Percentiles rank a stretch among this genome's conserved stretches.
phyloP scores from a whole-genome alignment of 2,329 filamentous ascomycete species.

The Clonostachys sp. region DNA sequence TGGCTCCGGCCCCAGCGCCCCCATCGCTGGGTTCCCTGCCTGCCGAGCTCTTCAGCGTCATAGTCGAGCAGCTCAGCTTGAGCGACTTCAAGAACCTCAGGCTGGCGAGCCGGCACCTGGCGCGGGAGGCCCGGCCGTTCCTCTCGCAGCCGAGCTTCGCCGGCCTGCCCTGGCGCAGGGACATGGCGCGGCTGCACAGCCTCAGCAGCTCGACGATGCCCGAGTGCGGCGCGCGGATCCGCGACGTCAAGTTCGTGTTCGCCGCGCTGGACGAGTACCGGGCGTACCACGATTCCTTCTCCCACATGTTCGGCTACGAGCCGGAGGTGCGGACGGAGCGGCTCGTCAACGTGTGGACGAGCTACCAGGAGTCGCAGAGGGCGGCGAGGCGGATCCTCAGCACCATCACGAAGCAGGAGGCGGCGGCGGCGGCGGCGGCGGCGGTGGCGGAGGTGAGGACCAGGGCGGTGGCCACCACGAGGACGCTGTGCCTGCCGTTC shows the following conservation, averaged over 20 bases:
- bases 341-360: conserved; percentile 26
- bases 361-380: conserved; percentile 27
- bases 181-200: conserved; percentile 34
- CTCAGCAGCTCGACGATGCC: conserved; percentile 35
- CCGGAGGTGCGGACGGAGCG: conserved; percentile 26
- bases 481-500: background rate
- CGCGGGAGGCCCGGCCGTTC: conserved; percentile 35
- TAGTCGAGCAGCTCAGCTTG: conserved; percentile 33
- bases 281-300: conserved; percentile 24
- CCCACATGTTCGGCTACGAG: conserved; percentile 28
- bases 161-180: conserved; percentile 36
- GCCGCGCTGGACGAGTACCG: conserved; percentile 33
- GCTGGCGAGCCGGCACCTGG: conserved; percentile 27
- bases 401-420: no score
- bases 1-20: no score
- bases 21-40: conserved; percentile 15
- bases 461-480: conserved; percentile 3
- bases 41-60: conserved; percentile 32
- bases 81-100: conserved; percentile 33
- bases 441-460: background rate
- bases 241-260: conserved; percentile 39
- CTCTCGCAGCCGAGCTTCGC: conserved; percentile 34
- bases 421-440: conserved; percentile 3
- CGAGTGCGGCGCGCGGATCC: conserved; percentile 33
- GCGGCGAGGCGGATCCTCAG: conserved; percentile 8